Base-by-base conservation (phyloP, 495 filamentous ascomycete genomes). In the Aspergillus steynii region DNA sequence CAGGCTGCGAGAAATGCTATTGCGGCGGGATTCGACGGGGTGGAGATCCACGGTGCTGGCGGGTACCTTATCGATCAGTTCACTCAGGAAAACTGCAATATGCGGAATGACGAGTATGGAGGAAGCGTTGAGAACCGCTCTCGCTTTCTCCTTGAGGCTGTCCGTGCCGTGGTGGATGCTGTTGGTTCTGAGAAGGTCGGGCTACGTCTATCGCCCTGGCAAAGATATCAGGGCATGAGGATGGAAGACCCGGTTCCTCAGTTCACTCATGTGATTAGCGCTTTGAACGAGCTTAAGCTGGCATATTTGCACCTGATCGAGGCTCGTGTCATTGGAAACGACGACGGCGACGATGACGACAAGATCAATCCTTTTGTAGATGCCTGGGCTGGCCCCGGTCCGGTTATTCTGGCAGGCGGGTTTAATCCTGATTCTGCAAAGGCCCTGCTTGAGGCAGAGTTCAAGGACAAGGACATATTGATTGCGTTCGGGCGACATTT, bases 11-110 rank as follows among this genome's bases (percentile, higher is more conserved):
- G 76, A 66, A 87, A 85, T 54, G 86, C 88, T 3, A 77, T 91
- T 14, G 73, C 69, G 87, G 93, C 20, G 20, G 20, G 20, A 20
- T 20, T 20, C 20, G 20, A 20, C 20, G 20, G 20, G 20, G 20
- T 20, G 1, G 90, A 93, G 75, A 76, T 91, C 42, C 88, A 92
- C 67, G 85, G 82, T 29, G 88, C 88, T 2, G 91, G 93, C 62
- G 90, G 89, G 9, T 92, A 90, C 61, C 75, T 93, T 29, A 72
- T 90, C 42, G 87, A 93, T 64, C 90, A 93, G 71, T 93, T 93
- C 73, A 71, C 77, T 5, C 86, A 88, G 65, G 82, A 86, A 61
- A 74, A 64, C 14, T 73, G 63, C 59, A 92, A 92, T 72, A 62
- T 79, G 61, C 80, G 89, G 4, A 85, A 78, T 10, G 89, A 92